Percentiles rank a stretch among this genome's conserved stretches.
Evolutionary conservation across 148 eudicot species (phyloP).

Genomic region (Hydrangea macrophylla): DNA sequence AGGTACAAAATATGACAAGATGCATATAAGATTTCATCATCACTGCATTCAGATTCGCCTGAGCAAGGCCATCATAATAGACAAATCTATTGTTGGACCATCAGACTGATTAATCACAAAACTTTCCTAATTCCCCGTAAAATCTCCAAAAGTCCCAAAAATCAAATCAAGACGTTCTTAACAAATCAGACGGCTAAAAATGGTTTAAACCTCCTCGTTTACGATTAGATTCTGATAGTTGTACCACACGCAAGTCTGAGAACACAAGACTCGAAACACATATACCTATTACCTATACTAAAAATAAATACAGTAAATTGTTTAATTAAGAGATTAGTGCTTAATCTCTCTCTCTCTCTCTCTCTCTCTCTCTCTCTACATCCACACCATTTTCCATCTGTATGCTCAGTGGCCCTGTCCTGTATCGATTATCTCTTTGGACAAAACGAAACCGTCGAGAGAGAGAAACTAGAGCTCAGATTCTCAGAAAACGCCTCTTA

Average conservation of each 20-base stretch:
- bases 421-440: constrained; percentile 1
- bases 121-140: too few relatives aligned
- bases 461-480: not conserved
- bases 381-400: constrained; percentile 5
- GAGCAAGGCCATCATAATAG: not conserved
- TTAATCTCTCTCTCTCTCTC: constrained; percentile 16
- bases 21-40: not conserved
- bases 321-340: not conserved
- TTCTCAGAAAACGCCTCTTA: not conserved
- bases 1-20: not conserved
- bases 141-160: not conserved
- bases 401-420: constrained; percentile 15
- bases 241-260: not conserved
- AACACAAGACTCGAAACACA: not conserved
- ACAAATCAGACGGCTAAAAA: not conserved
- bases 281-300: not conserved
- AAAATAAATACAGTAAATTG: too few relatives aligned
- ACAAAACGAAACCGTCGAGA: constrained; percentile 9
- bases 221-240: not conserved
- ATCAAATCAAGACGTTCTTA: not conserved
- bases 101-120: not conserved
- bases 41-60: not conserved
- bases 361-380: not conserved
- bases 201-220: not conserved
- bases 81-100: not conserved